Conservation (phyloP, 257 asterid species). For the Eucommia ulmoides region DNA sequence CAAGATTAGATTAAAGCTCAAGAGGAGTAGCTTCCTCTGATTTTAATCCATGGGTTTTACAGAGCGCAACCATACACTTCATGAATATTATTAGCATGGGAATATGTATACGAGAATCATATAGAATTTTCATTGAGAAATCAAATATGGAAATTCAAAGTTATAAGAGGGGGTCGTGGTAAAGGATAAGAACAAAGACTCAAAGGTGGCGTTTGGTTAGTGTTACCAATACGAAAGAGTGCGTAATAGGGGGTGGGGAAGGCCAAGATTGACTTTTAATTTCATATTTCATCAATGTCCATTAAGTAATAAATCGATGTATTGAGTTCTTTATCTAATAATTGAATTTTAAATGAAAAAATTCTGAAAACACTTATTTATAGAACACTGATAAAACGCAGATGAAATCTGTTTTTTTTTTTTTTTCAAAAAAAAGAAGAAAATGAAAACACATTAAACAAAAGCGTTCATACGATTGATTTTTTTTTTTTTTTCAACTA, state of each 20-base stretch:
- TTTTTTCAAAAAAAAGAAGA: too few relatives aligned
- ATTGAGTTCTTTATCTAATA: too few relatives aligned
- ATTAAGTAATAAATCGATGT: background rate
- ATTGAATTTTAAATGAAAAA: too few relatives aligned
- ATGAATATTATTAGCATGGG: background rate
- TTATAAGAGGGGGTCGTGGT: background rate
- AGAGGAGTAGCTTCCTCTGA: background rate
- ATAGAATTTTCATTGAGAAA: background rate
- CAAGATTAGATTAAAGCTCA: too few relatives aligned
- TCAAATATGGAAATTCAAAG: too few relatives aligned
- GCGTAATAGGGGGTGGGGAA: background rate
- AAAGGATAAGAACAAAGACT: background rate
- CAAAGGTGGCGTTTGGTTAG: too few relatives aligned
- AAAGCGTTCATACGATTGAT: too few relatives aligned
- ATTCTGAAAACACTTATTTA: too few relatives aligned
- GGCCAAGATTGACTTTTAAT: constrained; percentile 2
- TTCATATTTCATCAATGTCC: background rate
- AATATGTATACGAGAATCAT: background rate
- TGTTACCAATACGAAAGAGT: background rate
- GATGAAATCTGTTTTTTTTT: too few relatives aligned
- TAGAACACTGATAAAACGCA: too few relatives aligned
- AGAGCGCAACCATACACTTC: background rate
- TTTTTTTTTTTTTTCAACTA: too few relatives aligned
- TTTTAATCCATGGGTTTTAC: constrained; percentile 1
- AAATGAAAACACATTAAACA: too few relatives aligned